A percentile compares a stretch with the other conserved stretches of the same genome.
Evolutionary conservation across 2,329 filamentous ascomycete species (phyloP).

Genomic region (Epicoccum sorghinum): DNA sequence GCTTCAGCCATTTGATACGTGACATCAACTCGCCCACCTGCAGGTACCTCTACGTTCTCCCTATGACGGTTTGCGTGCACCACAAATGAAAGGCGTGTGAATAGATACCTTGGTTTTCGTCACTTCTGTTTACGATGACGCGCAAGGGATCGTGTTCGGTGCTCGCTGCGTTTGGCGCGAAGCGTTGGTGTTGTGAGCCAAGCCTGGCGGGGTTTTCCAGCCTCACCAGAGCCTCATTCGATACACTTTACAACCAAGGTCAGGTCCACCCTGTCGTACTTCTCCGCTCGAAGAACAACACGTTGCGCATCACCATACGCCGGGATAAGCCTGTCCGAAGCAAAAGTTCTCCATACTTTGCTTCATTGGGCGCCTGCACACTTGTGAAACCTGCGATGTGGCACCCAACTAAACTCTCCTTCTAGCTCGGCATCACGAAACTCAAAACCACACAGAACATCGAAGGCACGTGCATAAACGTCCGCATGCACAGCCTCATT

Average conservation of each 20-base stretch:
- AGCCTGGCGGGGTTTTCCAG: not conserved
- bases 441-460: constrained; percentile 19
- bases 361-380: constrained; percentile 13
- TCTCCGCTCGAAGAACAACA: constrained; percentile 13
- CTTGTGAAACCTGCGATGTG: constrained; percentile 41
- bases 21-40: no score
- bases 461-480: constrained; percentile 23
- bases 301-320: constrained; percentile 15
- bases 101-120: not conserved
- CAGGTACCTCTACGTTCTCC: no score
- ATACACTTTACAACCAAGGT: no score
- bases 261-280: not conserved
- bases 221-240: not conserved
- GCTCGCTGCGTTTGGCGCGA: constrained; percentile 6
- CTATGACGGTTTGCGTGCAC: no score
- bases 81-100: no score
- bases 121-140: not conserved
- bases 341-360: constrained; percentile 24
- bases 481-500: constrained; percentile 17
- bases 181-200: constrained; percentile 1
- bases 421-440: constrained; percentile 31
- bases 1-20: no score
- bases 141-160: constrained; percentile 1
- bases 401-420: constrained; percentile 33
- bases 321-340: constrained; percentile 30